phyloP scores from a whole-genome alignment of 2,329 filamentous ascomycete species.

The Boeremia exigua region DNA sequence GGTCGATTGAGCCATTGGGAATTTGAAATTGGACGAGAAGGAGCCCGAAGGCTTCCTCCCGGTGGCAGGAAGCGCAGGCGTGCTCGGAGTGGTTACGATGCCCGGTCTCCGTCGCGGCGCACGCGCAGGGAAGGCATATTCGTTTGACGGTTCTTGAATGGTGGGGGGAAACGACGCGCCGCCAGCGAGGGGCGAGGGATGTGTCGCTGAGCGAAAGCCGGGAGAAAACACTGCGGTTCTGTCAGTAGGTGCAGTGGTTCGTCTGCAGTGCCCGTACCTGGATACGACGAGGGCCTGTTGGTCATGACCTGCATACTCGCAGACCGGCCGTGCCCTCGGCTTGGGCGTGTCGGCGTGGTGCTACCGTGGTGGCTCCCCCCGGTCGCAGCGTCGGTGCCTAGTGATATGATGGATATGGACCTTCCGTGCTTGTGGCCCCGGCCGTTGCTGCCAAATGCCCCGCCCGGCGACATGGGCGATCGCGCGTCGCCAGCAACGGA shows the following conservation, averaged over 20 bases:
- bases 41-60: conserved; percentile 50
- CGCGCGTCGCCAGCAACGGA: conserved; percentile 35
- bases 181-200: conserved; percentile 53
- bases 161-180: conserved; percentile 47
- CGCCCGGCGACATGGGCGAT: conserved; percentile 31
- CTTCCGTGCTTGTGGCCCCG: conserved; percentile 49
- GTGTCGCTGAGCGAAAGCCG: conserved; percentile 39
- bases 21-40: conserved; percentile 61
- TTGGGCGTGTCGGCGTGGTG: conserved; percentile 52
- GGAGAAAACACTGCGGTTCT: conserved; percentile 36
- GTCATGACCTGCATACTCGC: conserved; percentile 80
- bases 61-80: conserved; percentile 47
- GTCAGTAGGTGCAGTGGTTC: conserved; percentile 23
- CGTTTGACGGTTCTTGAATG: conserved; percentile 32
- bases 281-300: conserved; percentile 45
- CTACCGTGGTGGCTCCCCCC: conserved; percentile 38
- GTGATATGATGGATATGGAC: conserved; percentile 58
- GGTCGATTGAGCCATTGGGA: conserved; percentile 55
- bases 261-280: conserved; percentile 28
- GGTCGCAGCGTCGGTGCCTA: conserved; percentile 52
- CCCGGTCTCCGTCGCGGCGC: conserved; percentile 38
- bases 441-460: conserved; percentile 32
- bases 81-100: conserved; percentile 48
- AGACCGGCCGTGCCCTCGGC: conserved; percentile 74
- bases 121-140: conserved; percentile 40